Evolutionary conservation across 177 flowering plant species (phyloP).

Genomic region (Tripterygium wilfordii): DNA sequence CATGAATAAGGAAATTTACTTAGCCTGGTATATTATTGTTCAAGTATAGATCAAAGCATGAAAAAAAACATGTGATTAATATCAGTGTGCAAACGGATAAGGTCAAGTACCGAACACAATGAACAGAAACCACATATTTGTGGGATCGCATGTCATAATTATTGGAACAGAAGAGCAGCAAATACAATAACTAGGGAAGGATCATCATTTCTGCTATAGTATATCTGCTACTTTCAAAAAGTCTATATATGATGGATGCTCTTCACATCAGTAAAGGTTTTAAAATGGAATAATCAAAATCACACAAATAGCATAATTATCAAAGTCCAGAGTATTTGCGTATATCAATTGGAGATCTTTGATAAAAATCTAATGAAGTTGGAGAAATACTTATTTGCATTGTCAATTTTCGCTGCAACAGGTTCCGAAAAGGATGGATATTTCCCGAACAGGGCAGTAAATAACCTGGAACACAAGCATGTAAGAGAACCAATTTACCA

Average conservation of each 20-base stretch:
- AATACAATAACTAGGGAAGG: not conserved
- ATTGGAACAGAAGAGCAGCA: not conserved
- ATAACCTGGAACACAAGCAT: conserved; percentile 45
- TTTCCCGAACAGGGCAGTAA: conserved; percentile 70
- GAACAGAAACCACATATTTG: not conserved
- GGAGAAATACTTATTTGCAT: conserved; percentile 12
- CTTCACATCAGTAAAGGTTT: not conserved
- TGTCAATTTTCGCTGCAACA: conserved; percentile 58
- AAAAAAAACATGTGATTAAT: not conserved
- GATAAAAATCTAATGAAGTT: not conserved
- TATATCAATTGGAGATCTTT: not conserved
- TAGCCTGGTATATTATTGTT: too few relatives aligned
- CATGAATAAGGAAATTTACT: too few relatives aligned
- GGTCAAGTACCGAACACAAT: not conserved
- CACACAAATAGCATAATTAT: not conserved
- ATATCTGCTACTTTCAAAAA: too few relatives aligned
- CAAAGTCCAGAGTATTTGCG: not conserved
- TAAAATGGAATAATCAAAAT: too few relatives aligned
- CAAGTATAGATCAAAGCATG: not conserved
- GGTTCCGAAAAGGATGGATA: conserved; percentile 87
- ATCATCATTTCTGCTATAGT: too few relatives aligned
- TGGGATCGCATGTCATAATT: not conserved
- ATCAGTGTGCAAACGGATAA: not conserved
- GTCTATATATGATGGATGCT: not conserved
- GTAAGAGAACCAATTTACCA: conserved; percentile 4